Evolutionary conservation across 2,329 filamentous ascomycete species (phyloP), one percentile per base, ranked within the genome.

Genomic region (Apiospora koreana): DNA sequence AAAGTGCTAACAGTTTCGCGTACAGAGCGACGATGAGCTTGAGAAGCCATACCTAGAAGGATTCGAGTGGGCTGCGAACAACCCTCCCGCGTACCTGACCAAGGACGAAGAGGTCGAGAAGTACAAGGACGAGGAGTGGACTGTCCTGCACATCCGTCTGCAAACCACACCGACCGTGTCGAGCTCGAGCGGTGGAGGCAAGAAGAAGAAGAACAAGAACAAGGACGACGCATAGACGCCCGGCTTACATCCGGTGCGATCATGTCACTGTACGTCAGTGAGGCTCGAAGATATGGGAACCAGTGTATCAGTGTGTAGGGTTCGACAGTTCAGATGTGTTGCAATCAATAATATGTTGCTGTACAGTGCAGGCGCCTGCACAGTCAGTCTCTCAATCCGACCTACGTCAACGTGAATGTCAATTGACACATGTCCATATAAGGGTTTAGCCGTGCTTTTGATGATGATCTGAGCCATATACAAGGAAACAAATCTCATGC

Each of bases 41-140:
- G 93, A 95, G 69, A 87, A 89, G 75, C 94, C 95, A 74, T 94
- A 95, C 87, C 91, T 98, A 75, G 92, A 92, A 78, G 95, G 95
- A 75, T 98, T 98, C 85, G 94, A 97, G 87, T 98, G 95, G 95
- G 93, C 69, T 31, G 70, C 65, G 9, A 38, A 69, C 66, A 35
- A 48, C 38, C 50, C 67, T 12, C 48, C 50, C 4, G 67, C 8
- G 6, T 71, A 65, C 75, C 73, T 23, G 71, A 72, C 23, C 74
- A 77, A 74, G 41, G 72, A 74, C 6, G 72, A 75, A 45, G 72
- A 73, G 1, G 73, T 73, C 12, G 67, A 74, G 43, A 68, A 75
- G 46, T 72, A 97, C 83, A 93, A 92, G 81, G 93, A 97, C 76
- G 94, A 97, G 83, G 94, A 91, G 79, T 97, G 94, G 91, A 95